phyloP scores from a whole-genome alignment of 768 basidiomycete species.

The Mycena sanguinolenta region DNA sequence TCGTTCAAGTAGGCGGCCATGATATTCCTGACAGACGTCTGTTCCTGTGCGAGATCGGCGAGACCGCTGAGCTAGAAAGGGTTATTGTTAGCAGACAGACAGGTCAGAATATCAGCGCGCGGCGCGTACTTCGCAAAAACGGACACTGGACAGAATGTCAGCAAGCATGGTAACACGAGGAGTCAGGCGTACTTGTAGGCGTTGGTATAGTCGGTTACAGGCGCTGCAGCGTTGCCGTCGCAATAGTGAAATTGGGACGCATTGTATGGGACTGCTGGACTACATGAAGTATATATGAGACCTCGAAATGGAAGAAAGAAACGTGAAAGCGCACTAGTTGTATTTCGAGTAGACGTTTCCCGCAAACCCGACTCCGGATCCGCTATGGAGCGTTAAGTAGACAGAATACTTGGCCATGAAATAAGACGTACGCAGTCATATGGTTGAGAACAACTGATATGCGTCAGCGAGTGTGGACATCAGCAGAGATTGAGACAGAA shows the following conservation, averaged over 20 bases:
- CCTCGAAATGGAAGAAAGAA: neutral
- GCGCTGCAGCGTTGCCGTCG: slow-evolving; percentile 23
- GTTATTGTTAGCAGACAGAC: neutral
- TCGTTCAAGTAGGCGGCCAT: slow-evolving; percentile 29
- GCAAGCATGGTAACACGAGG: neutral
- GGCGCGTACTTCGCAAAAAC: slow-evolving; percentile 23
- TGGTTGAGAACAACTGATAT: slow-evolving; percentile 55
- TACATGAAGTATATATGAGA: neutral
- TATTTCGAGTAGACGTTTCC: slow-evolving; percentile 51
- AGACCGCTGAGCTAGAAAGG: slow-evolving; percentile 19
- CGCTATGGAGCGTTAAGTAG: slow-evolving; percentile 4
- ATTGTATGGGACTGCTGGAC: slow-evolving; percentile 37
- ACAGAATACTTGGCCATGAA: neutral
- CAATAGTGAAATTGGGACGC: slow-evolving; percentile 36
- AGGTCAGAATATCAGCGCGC: too few species aligned
- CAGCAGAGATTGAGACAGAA: neutral
- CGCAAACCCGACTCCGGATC: slow-evolving; percentile 44
- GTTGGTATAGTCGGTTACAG: slow-evolving; percentile 27
- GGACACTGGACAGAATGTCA: slow-evolving; percentile 17
- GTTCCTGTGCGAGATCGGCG: slow-evolving; percentile 26
- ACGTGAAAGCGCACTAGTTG: slow-evolving; percentile 32
- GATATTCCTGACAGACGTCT: slow-evolving; percentile 8
- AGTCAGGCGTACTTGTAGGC: slow-evolving; percentile 21
- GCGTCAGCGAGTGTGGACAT: too few species aligned
- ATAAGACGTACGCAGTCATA: slow-evolving; percentile 47